These are phyloP conservation scores for Porogramme epimiltina DNA, from an alignment of 1,284 basidiomycete genomes.

Conservation along the genomic window DNA sequence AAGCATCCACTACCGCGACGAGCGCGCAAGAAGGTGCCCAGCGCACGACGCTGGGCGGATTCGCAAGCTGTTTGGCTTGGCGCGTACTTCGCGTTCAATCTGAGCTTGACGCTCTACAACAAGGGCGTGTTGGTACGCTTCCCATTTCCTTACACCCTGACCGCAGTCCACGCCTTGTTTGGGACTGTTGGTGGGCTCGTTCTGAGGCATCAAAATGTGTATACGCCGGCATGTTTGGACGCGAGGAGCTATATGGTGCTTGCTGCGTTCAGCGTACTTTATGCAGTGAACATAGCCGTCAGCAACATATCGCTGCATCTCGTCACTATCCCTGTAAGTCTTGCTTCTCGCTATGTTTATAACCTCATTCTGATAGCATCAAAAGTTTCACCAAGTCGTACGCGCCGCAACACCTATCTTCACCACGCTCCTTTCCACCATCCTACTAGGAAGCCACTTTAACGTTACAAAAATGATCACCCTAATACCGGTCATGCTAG, in stretches of 20 bases:
- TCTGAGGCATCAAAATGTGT: slow-evolving; percentile 61
- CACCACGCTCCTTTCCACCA: slow-evolving; percentile 75
- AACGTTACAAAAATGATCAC: slow-evolving; percentile 67
- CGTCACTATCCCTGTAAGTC: slow-evolving; percentile 87
- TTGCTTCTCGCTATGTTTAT: background rate
- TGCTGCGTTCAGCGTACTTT: slow-evolving; percentile 81
- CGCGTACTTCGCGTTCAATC: slow-evolving; percentile 88
- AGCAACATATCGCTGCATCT: slow-evolving; percentile 88
- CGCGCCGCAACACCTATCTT: slow-evolving; percentile 92
- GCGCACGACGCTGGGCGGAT: slow-evolving; percentile 24
- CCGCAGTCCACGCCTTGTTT: slow-evolving; percentile 84
- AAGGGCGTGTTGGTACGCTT: slow-evolving; percentile 87
- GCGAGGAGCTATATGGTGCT: slow-evolving; percentile 65
- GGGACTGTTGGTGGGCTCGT: slow-evolving; percentile 80
- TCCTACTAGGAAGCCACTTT: slow-evolving; percentile 53
- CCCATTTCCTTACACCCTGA: slow-evolving; percentile 91
- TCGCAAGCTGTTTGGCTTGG: slow-evolving; percentile 63
- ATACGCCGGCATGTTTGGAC: slow-evolving; percentile 61
- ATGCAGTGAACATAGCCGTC: slow-evolving; percentile 90
- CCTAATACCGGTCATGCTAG: slow-evolving; percentile 85
- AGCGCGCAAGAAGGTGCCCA: background rate
- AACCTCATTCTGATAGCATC: background rate
- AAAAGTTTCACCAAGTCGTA: slow-evolving; percentile 91
- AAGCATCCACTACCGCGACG: slow-evolving; percentile 3
- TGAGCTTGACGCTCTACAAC: slow-evolving; percentile 90